Evolutionary conservation across 768 basidiomycete genomes (phyloP).

Genomic region (Serendipita sp.): DNA sequence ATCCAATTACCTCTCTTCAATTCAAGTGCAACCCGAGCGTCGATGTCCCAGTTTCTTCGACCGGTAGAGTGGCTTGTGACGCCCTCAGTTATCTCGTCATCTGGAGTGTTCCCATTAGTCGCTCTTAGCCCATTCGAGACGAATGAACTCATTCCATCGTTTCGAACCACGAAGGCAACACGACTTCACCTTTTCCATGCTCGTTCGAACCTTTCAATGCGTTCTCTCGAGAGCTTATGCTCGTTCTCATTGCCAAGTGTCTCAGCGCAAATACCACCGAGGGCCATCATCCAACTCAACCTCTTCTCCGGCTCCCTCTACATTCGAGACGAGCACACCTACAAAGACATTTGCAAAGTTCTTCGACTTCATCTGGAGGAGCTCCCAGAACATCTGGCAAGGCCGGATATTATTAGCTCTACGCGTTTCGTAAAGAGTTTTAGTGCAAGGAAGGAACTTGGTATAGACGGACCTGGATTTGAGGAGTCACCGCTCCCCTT

Average conservation of each 20-base stretch:
- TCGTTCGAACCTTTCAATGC: constrained; percentile 21
- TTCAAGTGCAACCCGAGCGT: too few species aligned
- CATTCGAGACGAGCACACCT: constrained; percentile 21
- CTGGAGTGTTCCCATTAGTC: constrained; percentile 19
- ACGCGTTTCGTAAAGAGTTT: neutral
- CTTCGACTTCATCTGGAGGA: constrained; percentile 21
- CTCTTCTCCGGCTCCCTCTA: constrained; percentile 34
- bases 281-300: constrained; percentile 20
- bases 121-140: constrained; percentile 29
- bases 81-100: constrained; percentile 2
- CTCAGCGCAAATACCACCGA: neutral
- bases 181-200: constrained; percentile 31
- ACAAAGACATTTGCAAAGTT: constrained; percentile 23
- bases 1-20: neutral
- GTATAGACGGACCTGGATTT: neutral
- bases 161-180: constrained; percentile 21
- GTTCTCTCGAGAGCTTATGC: constrained; percentile 24
- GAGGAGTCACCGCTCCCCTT: neutral
- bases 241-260: constrained; percentile 20
- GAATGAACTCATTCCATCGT: constrained; percentile 24
- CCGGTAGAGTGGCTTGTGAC: constrained; percentile 31
- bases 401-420: neutral
- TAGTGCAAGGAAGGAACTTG: neutral
- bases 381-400: neutral
- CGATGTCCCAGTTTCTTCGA: constrained; percentile 22